Percentiles rank a stretch among this genome's conserved stretches.
These are phyloP conservation scores for Aspergillus brasiliensis DNA, from an alignment of 2,329 filamentous ascomycete species.

Conservation along the genomic window DNA sequence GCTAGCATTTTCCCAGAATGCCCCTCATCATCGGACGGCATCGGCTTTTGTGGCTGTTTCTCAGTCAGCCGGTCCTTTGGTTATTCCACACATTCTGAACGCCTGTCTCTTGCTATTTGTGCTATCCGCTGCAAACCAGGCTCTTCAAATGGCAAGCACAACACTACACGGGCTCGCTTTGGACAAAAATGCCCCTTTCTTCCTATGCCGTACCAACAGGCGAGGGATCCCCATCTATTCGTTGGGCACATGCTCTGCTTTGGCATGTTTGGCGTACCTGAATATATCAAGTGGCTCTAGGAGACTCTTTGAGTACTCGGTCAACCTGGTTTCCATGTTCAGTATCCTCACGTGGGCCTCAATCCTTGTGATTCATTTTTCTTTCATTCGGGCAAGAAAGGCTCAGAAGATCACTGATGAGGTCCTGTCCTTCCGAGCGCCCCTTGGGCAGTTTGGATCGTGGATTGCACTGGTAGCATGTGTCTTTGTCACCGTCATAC, in stretches of 20 bases:
- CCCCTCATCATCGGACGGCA: slow-evolving; percentile 56
- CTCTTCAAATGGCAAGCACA: slow-evolving; percentile 72
- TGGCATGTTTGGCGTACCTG: slow-evolving; percentile 68
- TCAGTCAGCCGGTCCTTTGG: slow-evolving; percentile 61
- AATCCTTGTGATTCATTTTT: slow-evolving; percentile 67
- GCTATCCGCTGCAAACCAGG: slow-evolving; percentile 73
- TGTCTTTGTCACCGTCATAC: slow-evolving; percentile 72
- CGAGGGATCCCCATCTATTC: slow-evolving; percentile 70
- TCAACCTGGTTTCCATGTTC: slow-evolving; percentile 68
- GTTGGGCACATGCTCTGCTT: slow-evolving; percentile 60
- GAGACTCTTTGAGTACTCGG: slow-evolving; percentile 63
- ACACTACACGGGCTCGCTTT: slow-evolving; percentile 71
- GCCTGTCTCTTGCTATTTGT: slow-evolving; percentile 73
- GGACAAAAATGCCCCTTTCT: slow-evolving; percentile 69
- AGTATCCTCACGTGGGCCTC: slow-evolving; percentile 68
- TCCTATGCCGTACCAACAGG: slow-evolving; percentile 69
- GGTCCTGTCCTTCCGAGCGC: slow-evolving; percentile 65
- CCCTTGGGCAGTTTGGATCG: slow-evolving; percentile 70
- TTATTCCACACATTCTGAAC: slow-evolving; percentile 69
- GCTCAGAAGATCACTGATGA: slow-evolving; percentile 61
- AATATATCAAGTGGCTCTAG: slow-evolving; percentile 61
- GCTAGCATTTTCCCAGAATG: slow-evolving; percentile 52
- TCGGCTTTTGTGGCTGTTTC: slow-evolving; percentile 77
- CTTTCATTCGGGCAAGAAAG: slow-evolving; percentile 62
- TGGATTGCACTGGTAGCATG: slow-evolving; percentile 69